Percentiles rank a stretch among this genome's conserved stretches.
phyloP scores from a whole-genome alignment of 2,329 filamentous ascomycete species.

The Endoconidiophora polonica region DNA sequence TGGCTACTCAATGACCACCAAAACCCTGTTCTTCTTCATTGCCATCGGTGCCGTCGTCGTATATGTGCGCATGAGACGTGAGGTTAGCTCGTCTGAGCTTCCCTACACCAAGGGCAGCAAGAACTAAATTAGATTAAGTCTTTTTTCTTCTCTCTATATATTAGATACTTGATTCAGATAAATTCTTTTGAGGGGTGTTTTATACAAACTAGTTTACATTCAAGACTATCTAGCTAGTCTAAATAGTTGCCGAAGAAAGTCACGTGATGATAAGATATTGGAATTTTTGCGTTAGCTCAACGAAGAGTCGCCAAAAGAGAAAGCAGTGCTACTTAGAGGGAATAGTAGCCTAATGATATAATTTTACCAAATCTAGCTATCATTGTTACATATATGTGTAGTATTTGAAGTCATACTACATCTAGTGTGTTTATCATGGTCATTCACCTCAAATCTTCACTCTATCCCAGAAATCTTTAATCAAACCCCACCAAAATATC shows the following conservation, averaged over 20 bases:
- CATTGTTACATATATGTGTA: too few species aligned
- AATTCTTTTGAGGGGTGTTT: neutral
- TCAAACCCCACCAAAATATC: too few species aligned
- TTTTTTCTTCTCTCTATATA: neutral
- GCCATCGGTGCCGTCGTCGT: constrained; percentile 8
- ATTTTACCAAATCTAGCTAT: too few species aligned
- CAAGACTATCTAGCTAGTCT: too few species aligned
- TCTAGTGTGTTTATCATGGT: too few species aligned
- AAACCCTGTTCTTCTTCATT: constrained; percentile 11
- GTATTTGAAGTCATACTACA: too few species aligned
- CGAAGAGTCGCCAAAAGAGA: neutral
- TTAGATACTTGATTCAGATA: neutral
- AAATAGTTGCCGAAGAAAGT: neutral
- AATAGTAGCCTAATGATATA: too few species aligned
- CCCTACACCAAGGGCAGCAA: constrained; percentile 5
- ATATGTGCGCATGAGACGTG: constrained; percentile 12
- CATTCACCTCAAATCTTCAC: too few species aligned
- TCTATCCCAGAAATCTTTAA: neutral
- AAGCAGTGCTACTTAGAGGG: too few species aligned
- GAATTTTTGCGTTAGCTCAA: neutral
- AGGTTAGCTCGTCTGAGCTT: neutral
- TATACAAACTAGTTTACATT: neutral
- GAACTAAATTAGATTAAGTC: neutral
- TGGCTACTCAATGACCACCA: constrained; percentile 10
- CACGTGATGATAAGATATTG: constrained; percentile 12